Percentiles rank a stretch among this genome's conserved stretches.
These are phyloP conservation scores for Microcyclosporella mali DNA, from an alignment of 2,329 filamentous ascomycete species.

Conservation along the genomic window DNA sequence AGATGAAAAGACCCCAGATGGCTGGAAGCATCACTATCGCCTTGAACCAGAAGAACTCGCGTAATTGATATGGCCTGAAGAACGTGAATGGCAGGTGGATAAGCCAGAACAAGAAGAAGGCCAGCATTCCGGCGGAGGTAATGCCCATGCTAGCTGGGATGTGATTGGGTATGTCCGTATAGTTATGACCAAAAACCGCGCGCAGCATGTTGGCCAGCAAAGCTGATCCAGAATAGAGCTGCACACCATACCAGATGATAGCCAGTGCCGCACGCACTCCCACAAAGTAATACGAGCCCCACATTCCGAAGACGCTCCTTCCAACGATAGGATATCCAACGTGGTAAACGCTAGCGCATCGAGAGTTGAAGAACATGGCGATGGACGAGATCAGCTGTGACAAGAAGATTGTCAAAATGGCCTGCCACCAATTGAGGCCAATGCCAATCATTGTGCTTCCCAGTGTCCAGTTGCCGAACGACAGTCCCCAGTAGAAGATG, in stretches of 20 bases:
- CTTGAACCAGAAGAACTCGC: constrained; percentile 44
- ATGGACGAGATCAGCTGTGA: constrained; percentile 39
- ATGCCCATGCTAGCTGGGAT: constrained; percentile 28
- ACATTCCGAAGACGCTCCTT: constrained; percentile 39
- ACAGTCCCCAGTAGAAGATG: constrained; percentile 32
- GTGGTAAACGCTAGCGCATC: constrained; percentile 33
- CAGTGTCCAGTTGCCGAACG: constrained; percentile 39
- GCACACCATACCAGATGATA: constrained; percentile 35
- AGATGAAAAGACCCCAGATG: constrained; percentile 33
- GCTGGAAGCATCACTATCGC: constrained; percentile 34
- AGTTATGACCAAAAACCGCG: constrained; percentile 35
- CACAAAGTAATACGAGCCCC: constrained; percentile 40
- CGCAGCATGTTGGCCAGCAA: constrained; percentile 24
- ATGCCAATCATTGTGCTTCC: constrained; percentile 38
- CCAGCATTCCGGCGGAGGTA: constrained; percentile 31
- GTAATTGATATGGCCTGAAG: constrained; percentile 41
- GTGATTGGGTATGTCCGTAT: constrained; percentile 31
- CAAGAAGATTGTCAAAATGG: constrained; percentile 41
- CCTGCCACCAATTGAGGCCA: constrained; percentile 43
- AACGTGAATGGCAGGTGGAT: constrained; percentile 34
- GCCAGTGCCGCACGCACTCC: constrained; percentile 36
- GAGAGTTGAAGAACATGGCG: constrained; percentile 42
- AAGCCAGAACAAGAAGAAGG: constrained; percentile 31
- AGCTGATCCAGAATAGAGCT: constrained; percentile 21
- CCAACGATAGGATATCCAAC: constrained; percentile 28